phyloP scores from a whole-genome alignment of 2,329 filamentous ascomycete species.

The Dactylellina sp. region DNA sequence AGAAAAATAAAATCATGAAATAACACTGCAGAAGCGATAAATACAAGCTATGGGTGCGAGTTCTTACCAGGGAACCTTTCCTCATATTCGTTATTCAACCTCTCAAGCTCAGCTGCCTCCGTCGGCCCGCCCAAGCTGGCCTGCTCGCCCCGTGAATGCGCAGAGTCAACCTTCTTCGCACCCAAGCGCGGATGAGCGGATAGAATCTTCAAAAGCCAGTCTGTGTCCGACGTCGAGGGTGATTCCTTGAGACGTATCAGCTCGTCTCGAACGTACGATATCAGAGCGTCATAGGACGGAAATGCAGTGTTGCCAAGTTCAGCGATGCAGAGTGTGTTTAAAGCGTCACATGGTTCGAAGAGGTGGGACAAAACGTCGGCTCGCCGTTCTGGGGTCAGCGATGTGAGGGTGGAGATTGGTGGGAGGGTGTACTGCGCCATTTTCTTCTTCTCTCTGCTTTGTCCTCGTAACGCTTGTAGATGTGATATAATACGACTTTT shows the following conservation, averaged over 20 bases:
- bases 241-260: conserved; percentile 58
- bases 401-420: conserved; percentile 34
- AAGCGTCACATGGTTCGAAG: conserved; percentile 60
- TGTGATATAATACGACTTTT: conserved; percentile 14
- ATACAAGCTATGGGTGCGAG: background rate
- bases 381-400: conserved; percentile 39
- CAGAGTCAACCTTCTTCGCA: conserved; percentile 60
- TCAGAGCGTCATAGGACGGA: conserved; percentile 58
- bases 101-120: conserved; percentile 58
- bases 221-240: conserved; percentile 57
- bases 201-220: conserved; percentile 59
- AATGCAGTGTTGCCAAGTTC: conserved; percentile 57
- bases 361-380: conserved; percentile 56
- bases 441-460: conserved; percentile 23
- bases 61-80: conserved; percentile 59
- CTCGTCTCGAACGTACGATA: conserved; percentile 58
- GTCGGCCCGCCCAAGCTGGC: conserved; percentile 58
- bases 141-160: conserved; percentile 59
- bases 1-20: conserved; percentile 2
- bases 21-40: background rate
- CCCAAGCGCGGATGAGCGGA: conserved; percentile 60
- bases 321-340: conserved; percentile 58
- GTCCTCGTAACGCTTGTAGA: background rate
- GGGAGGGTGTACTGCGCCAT: conserved; percentile 56
- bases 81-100: conserved; percentile 60